Base-by-base conservation (phyloP, 129 eudicot species). In the Arctium lappa region DNA sequence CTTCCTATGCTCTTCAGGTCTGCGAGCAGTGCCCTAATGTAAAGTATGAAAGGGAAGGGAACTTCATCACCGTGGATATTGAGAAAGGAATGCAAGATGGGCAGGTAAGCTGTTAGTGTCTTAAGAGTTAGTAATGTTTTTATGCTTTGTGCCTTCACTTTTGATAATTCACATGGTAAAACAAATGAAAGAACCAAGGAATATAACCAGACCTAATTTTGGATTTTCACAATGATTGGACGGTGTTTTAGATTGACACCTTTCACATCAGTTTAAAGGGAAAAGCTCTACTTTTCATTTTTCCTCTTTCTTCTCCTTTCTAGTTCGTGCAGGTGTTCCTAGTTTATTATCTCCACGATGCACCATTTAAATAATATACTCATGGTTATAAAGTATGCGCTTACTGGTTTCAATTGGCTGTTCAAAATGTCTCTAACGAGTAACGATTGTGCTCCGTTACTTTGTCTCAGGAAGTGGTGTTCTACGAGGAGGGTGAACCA, bases 61-160 rank as follows among this genome's bases (percentile, higher is more conserved):
- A 90, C 74, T 92, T 89, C 48, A 82, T 93, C 70, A 95, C 99
- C 18, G 98, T 95, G 31, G 99, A 95, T 84, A 91, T 95, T 75
- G 99, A 93, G 89, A 96, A 96, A 89, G 98, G 99, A 82, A 96
- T 96, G 99, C 97, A 92, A 85, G 99, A 93, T 84, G 99, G 98
- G 18, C 89, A 96, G 82, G 99, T 93, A 91, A 89, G 91, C 50
- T 56, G 72, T 44, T 42, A 30, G 32, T 46, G 13, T 44, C 16
- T 74, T 6, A 66, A 12, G 34, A 8, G 33, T 8, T 46, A 10
- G 1, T 44, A 29, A 74, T 53, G 31, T 29, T 4, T 74, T 18
- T 9, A n/a, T 63, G 10, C 62, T 42, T 71, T 40, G 18, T 36
- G 76, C 69, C 69, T 62, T 62, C 0, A 10, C 10, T 62, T 60